Base-by-base conservation (phyloP, 352 stramenopile species). In the Globisporangium uncinulatum region DNA sequence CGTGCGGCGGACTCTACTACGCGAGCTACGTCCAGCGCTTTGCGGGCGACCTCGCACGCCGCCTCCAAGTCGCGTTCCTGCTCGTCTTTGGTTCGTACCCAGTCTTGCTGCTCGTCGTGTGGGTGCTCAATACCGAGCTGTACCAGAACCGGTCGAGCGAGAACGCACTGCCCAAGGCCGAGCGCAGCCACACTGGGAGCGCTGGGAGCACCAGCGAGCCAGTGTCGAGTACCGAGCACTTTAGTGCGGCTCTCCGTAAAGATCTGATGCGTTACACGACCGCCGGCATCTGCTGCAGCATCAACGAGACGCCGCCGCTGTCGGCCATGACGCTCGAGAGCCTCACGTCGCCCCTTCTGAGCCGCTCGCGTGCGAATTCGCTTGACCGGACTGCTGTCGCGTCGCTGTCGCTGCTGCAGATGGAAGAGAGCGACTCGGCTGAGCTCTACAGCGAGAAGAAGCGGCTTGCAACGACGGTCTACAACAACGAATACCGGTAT, bases 261-360 rank as follows among this genome's bases (percentile, higher is more conserved):
- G 84, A 94, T 31, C 66, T 94, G 48, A 92, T 92, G 82, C 77
- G 80, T 2, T 94, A 92, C 66, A 94, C 84, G 32, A 92, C 84
- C 3, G 82, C 83, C 17, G 84, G 84, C 14, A 94, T 94, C 56
- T 79, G 82, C 6, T 86, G 78, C 55, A 94, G 84, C 51, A 78
- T 94, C 49, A 71, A 73, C 48, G 83, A 90, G 46, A 74, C 74
- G 17, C 69, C 72, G 19, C 34, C 59, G 3, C 55, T 60, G 17
- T 54, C 56, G 0, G 36, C 45, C 10, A 37, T 37, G 1, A 43
- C 44, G 6, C 19, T 54, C 8, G 72, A 84, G 31, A 82, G 61
- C 20, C 56, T 83, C 41, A 70, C 68, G 14, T 85, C 73, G 1
- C 78, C 69, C 7, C 48, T 81, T 14, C 51, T 85, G 10, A 71